Evolutionary conservation across 768 basidiomycete genomes (phyloP), one percentile per base, ranked within the genome.

Genomic region (Phlegmacium glaucopus): DNA sequence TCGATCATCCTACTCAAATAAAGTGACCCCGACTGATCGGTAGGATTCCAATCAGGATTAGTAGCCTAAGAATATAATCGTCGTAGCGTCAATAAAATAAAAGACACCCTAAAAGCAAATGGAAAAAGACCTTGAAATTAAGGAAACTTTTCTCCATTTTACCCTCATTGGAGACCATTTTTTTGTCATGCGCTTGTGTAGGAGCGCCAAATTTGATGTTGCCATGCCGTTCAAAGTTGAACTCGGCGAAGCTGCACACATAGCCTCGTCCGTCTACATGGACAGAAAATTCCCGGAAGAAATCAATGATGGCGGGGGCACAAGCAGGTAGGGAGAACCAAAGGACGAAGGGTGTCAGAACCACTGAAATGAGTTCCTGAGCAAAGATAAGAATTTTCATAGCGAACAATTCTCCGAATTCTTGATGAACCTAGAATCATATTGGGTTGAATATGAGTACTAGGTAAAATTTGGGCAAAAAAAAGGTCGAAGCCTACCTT

Each of bases 61-160:
- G 92, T 87, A 36, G 92, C 92, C 83, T 87, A 54, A 4, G 36
- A 46, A 11, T 27, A 28, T 40, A 34, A 56, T 29, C 26, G 35
- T 25, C 9, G 22, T 35, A 17, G 37, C 11, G 17, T 44, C 44
- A 11, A 42, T 39, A 27, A 12, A 18, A 27, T 13, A 26, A n/a
- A 1, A 42, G 13, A 26, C 41, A 36, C 13, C 15, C 39, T 17
- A 44, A 25, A 26, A 15, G 26, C 6, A 8, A 35, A 47, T 12
- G 35, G 10, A 30, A 7, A 42, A 61, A 37, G 36, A 82, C 85
- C 71, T 94, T 95, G 76, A 96, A 96, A 61, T 89, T 91, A 27
- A 95, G 72, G 71, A 96, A 90, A 64, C 88, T 91, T 72, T 98
- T 96, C 75, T 99, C 96, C 94, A 99, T 97, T 77, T 99, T 99